Percentiles rank a stretch among this genome's conserved stretches.
These are phyloP conservation scores for Coemansia sp. DNA, from an alignment of 192 early-diverging fungal species.

Conservation along the genomic window DNA sequence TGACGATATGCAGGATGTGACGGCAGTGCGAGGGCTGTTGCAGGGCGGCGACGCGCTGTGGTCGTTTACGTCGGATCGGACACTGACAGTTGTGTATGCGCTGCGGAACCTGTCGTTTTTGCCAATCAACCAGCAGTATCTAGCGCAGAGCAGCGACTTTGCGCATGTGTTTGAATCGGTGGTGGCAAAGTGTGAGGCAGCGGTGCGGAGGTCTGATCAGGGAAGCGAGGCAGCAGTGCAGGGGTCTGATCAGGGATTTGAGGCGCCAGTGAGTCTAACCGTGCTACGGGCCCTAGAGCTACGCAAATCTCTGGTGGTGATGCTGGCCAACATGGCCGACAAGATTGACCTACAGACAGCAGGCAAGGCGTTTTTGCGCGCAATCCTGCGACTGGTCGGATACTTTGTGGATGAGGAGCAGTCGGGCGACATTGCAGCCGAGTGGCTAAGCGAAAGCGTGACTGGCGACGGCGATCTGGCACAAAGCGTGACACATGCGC, in stretches of 20 bases:
- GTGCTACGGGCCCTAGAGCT: slow-evolving; percentile 47
- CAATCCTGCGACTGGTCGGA: slow-evolving; percentile 25
- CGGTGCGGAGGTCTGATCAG: slow-evolving; percentile 9
- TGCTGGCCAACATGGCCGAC: slow-evolving; percentile 38
- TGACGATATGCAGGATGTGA: slow-evolving; percentile 45
- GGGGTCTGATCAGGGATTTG: slow-evolving; percentile 5
- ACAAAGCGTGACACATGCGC: slow-evolving; percentile 13
- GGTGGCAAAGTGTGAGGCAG: slow-evolving; percentile 21
- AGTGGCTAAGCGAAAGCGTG: slow-evolving; percentile 30
- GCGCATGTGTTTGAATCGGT: slow-evolving; percentile 19
- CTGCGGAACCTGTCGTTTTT: slow-evolving; percentile 51
- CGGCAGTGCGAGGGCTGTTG: slow-evolving; percentile 38
- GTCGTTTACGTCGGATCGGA: slow-evolving; percentile 52
- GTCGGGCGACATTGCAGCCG: slow-evolving; percentile 19
- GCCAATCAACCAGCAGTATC: slow-evolving; percentile 43
- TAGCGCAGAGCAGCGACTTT: slow-evolving; percentile 43
- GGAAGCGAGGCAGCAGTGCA: not conserved
- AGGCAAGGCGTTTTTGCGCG: slow-evolving; percentile 17
- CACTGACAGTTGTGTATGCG: slow-evolving; percentile 39
- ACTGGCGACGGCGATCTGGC: slow-evolving; percentile 4
- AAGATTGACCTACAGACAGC: slow-evolving; percentile 23
- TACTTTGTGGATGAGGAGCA: slow-evolving; percentile 51
- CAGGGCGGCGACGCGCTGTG: slow-evolving; percentile 41
- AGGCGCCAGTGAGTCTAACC: slow-evolving; percentile 7
- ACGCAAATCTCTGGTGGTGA: slow-evolving; percentile 37